These are phyloP conservation scores for Rutstroemia sp. DNA, from an alignment of 2,329 filamentous ascomycete genomes.

Conservation along the genomic window DNA sequence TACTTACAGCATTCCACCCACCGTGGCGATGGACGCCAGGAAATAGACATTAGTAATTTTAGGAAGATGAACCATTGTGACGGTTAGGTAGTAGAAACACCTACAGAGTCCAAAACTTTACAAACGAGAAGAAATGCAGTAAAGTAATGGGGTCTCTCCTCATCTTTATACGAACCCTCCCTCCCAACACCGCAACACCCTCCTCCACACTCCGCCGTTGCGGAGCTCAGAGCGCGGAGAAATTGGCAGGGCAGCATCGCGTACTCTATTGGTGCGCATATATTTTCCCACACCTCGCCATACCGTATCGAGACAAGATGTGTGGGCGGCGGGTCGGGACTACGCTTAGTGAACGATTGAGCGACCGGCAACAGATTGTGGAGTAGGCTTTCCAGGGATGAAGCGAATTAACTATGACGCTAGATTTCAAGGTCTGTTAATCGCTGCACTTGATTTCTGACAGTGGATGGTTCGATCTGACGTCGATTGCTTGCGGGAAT, in stretches of 20 bases:
- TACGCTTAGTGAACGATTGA: not conserved
- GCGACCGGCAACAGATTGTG: too few species aligned
- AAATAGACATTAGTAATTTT: constrained; percentile 20
- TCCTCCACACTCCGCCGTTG: not conserved
- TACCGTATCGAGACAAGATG: not conserved
- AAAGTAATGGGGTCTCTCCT: not conserved
- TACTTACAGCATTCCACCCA: constrained; percentile 16
- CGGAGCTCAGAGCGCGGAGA: not conserved
- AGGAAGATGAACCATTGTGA: constrained; percentile 9
- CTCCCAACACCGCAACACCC: too few species aligned
- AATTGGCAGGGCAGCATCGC: not conserved
- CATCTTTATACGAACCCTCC: not conserved
- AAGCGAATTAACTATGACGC: too few species aligned
- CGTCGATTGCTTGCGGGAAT: too few species aligned
- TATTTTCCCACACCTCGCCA: not conserved
- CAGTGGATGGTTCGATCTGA: too few species aligned
- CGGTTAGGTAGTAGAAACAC: constrained; percentile 6
- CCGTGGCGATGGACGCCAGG: constrained; percentile 15
- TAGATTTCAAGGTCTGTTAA: too few species aligned
- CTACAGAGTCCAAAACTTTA: not conserved
- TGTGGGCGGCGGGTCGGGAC: not conserved
- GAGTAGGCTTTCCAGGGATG: too few species aligned
- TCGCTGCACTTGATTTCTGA: too few species aligned
- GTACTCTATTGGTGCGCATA: not conserved
- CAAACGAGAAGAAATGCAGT: not conserved